Conservation (phyloP, 306 rosid species). For the Vigna hirtella region DNA sequence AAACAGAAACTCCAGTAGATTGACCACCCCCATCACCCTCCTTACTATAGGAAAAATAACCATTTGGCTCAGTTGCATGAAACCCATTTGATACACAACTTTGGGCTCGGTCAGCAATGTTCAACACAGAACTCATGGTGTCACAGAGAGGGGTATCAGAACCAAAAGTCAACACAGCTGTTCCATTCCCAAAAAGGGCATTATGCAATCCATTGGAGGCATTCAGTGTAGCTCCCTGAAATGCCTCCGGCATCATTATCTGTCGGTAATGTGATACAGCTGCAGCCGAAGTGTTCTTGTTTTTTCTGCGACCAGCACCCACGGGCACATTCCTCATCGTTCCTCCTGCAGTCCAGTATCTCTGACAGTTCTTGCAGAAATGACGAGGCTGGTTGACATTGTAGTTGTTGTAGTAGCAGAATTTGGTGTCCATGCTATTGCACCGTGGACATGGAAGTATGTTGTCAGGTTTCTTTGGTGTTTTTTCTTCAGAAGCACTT, state of each 20-base stretch:
- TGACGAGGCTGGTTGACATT: conserved; percentile 97
- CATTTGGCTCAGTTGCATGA: conserved; percentile 49
- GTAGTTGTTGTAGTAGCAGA: conserved; percentile 93
- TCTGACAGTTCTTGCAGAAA: conserved; percentile 94
- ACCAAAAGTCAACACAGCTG: conserved; percentile 67
- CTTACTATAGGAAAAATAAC: conserved; percentile 42
- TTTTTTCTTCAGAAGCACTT: conserved; percentile 61
- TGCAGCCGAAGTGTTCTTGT: conserved; percentile 60
- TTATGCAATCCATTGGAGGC: conserved; percentile 51
- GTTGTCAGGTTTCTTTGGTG: conserved; percentile 84
- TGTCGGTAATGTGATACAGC: conserved; percentile 58
- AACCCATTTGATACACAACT: conserved; percentile 49
- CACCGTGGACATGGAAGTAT: conserved; percentile 88
- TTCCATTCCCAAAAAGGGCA: conserved; percentile 52
- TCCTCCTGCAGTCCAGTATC: conserved; percentile 99
- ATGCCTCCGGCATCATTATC: conserved; percentile 57
- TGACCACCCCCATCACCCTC: conserved; percentile 54
- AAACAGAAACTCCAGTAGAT: conserved; percentile 61
- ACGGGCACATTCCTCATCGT: conserved; percentile 91
- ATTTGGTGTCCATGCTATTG: conserved; percentile 91
- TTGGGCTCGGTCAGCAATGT: conserved; percentile 54
- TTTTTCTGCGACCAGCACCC: conserved; percentile 95
- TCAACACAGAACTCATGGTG: conserved; percentile 68
- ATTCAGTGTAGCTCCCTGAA: conserved; percentile 51
- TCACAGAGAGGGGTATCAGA: conserved; percentile 69